Conservation (phyloP, 495 filamentous ascomycete species). For the Eremomyces bilateralis region DNA sequence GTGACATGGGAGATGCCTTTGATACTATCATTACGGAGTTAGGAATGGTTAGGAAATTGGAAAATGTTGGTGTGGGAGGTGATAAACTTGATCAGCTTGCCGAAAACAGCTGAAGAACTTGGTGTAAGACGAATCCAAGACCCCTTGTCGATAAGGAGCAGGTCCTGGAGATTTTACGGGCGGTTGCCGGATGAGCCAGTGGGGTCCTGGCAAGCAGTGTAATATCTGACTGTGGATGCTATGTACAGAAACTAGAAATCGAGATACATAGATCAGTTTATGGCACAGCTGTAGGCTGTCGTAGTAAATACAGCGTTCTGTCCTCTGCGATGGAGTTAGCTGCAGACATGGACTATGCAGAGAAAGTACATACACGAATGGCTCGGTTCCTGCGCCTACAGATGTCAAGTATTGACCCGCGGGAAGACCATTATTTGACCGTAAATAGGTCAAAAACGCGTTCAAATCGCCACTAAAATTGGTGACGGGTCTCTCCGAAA, state of each 20-base stretch:
- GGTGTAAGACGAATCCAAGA: conserved; percentile 27
- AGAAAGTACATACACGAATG: background rate
- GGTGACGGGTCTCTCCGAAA: conserved; percentile 6
- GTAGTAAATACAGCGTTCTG: background rate
- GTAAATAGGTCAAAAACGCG: background rate
- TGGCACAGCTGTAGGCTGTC: background rate
- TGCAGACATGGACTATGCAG: too few species aligned
- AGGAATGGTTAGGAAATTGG: conserved; percentile 32
- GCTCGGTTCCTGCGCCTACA: background rate
- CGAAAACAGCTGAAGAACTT: conserved; percentile 30
- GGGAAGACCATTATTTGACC: background rate
- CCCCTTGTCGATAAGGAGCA: conserved; percentile 27
- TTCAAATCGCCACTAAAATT: background rate
- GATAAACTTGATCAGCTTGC: conserved; percentile 31
- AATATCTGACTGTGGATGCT: too few species aligned
- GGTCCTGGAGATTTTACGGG: conserved; percentile 33
- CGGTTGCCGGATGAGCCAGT: conserved; percentile 16
- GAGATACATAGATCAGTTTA: too few species aligned
- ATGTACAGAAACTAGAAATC: too few species aligned
- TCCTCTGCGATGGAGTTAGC: background rate
- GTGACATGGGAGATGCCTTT: conserved; percentile 32
- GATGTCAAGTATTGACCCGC: background rate
- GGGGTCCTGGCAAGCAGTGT: too few species aligned
- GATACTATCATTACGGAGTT: conserved; percentile 32
- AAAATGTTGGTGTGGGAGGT: conserved; percentile 29